Conservation (phyloP, 768 basidiomycete genomes). For the Tephrocybe sp. region DNA sequence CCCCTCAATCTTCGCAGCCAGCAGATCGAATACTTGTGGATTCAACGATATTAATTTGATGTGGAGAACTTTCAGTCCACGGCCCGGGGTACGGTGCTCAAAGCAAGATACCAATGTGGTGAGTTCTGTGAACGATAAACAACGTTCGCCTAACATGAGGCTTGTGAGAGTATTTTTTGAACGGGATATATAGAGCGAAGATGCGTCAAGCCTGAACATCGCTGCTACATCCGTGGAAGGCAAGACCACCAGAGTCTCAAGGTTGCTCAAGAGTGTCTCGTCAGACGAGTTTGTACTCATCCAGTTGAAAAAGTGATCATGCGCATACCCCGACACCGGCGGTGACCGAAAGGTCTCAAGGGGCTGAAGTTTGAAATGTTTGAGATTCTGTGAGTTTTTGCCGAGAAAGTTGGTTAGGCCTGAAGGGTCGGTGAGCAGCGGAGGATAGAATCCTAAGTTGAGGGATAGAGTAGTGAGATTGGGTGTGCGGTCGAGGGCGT, state of each 20-base stretch:
- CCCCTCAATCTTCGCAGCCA: constrained; percentile 20
- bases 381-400: constrained; percentile 5
- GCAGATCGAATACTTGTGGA: constrained; percentile 23
- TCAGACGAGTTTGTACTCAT: constrained; percentile 8
- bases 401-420: constrained; percentile 11
- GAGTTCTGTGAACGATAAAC: constrained; percentile 12
- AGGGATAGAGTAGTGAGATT: constrained; percentile 9
- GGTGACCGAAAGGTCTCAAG: constrained; percentile 13
- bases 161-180: constrained; percentile 15
- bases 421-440: constrained; percentile 8
- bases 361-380: constrained; percentile 14
- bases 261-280: constrained; percentile 5
- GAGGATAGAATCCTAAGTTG: constrained; percentile 15
- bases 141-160: constrained; percentile 11
- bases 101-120: constrained; percentile 14
- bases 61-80: constrained; percentile 17
- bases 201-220: constrained; percentile 4
- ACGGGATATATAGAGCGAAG: constrained; percentile 7
- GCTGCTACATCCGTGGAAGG: constrained; percentile 9
- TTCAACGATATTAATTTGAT: constrained; percentile 22
- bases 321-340: constrained; percentile 3
- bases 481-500: constrained; percentile 5
- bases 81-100: constrained; percentile 12
- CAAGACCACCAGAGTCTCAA: constrained; percentile 10
- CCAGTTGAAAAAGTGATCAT: constrained; percentile 10